These are phyloP conservation scores for Salvia miltiorrhiza DNA, from an alignment of 257 asterid genomes.

Conservation along the genomic window DNA sequence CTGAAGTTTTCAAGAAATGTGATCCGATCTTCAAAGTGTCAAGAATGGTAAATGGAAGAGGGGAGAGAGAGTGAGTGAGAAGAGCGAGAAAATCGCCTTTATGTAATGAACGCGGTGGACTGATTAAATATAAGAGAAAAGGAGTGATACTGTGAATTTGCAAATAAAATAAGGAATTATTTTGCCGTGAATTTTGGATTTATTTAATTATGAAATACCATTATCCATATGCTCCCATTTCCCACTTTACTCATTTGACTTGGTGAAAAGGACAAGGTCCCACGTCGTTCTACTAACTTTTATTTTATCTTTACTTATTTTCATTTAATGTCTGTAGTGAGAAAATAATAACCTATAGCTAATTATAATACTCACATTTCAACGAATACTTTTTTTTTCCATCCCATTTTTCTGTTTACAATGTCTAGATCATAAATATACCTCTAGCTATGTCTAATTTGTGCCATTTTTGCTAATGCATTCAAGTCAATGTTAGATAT, in stretches of 20 bases:
- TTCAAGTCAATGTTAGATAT: background rate
- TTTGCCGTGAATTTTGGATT: background rate
- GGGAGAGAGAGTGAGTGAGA: background rate
- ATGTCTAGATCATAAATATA: background rate
- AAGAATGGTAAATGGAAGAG: constrained; percentile 5
- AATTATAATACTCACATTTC: background rate
- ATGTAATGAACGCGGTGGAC: constrained; percentile 19
- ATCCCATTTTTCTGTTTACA: background rate
- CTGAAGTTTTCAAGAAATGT: too few species aligned
- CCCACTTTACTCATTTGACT: background rate
- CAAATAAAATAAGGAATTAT: background rate
- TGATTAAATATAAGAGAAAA: background rate
- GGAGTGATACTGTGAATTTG: background rate
- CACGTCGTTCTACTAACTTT: too few species aligned
- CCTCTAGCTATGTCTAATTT: background rate
- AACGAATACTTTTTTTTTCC: background rate
- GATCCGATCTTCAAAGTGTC: constrained; percentile 28
- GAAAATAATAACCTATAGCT: background rate
- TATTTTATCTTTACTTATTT: too few species aligned
- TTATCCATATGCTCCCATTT: background rate
- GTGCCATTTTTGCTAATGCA: background rate
- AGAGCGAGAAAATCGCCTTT: constrained; percentile 2
- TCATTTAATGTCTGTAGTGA: too few species aligned
- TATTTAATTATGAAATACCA: background rate
- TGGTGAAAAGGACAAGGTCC: too few species aligned